A percentile compares a stretch with the other conserved stretches of the same genome.
Evolutionary conservation across 2,329 filamentous ascomycete genomes (phyloP).

Genomic region (Apiospora hydei): DNA sequence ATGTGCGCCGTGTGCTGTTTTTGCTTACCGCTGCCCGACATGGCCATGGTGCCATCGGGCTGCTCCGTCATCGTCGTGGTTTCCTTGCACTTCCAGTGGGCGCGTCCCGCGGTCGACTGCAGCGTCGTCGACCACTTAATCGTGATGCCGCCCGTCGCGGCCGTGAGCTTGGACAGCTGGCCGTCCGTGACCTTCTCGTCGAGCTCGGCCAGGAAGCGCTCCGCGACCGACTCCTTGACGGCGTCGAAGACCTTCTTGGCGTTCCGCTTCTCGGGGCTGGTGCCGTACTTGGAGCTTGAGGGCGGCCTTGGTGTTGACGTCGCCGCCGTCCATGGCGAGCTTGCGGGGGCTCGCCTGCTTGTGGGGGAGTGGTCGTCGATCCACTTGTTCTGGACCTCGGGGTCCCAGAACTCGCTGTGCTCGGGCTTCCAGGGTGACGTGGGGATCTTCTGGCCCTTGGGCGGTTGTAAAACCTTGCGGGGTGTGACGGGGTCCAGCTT

Average conservation of each 20-base stretch:
- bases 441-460: slow-evolving; percentile 38
- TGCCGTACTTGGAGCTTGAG: slow-evolving; percentile 44
- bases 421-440: slow-evolving; percentile 42
- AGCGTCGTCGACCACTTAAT: slow-evolving; percentile 81
- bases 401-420: slow-evolving; percentile 44
- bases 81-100: slow-evolving; percentile 73
- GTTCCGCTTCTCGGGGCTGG: slow-evolving; percentile 44
- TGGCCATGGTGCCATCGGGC: slow-evolving; percentile 38
- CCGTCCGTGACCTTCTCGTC: slow-evolving; percentile 70
- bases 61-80: slow-evolving; percentile 43
- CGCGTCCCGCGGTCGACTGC: slow-evolving; percentile 79
- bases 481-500: slow-evolving; percentile 37
- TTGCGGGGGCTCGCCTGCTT: slow-evolving; percentile 35
- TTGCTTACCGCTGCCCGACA: slow-evolving; percentile 37
- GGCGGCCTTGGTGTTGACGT: slow-evolving; percentile 37
- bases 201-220: slow-evolving; percentile 71
- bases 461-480: slow-evolving; percentile 36
- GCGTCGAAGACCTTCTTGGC: slow-evolving; percentile 68
- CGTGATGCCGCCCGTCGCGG: slow-evolving; percentile 72
- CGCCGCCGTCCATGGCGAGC: slow-evolving; percentile 29
- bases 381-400: slow-evolving; percentile 43
- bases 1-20: slow-evolving; percentile 75
- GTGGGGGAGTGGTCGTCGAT: slow-evolving; percentile 43
- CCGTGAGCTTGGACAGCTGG: slow-evolving; percentile 63
- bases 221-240: slow-evolving; percentile 68